Conservation (phyloP, 768 basidiomycete species). For the Boletus reticulatus region DNA sequence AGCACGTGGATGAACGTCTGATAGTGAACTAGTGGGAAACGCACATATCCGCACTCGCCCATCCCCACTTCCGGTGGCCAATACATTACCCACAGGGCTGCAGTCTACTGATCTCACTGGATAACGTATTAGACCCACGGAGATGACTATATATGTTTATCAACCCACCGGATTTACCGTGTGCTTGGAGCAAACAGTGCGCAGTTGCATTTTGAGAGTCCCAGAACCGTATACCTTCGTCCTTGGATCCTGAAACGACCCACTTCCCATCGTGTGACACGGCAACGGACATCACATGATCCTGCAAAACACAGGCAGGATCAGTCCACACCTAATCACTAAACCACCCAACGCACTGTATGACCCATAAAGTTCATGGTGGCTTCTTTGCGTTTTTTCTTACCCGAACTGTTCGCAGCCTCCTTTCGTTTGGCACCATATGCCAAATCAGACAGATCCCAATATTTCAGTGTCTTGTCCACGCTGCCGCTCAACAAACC, state of each 20-base stretch:
- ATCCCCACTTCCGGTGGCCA: conserved; percentile 73
- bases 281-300: conserved; percentile 73
- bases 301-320: conserved; percentile 37
- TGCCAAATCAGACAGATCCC: conserved; percentile 58
- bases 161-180: conserved; percentile 61
- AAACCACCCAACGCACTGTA: conserved; percentile 51
- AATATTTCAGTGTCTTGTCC: conserved; percentile 85
- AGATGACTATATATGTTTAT: not conserved
- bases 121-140: conserved; percentile 6
- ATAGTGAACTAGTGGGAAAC: conserved; percentile 20
- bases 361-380: conserved; percentile 88
- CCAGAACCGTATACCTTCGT: conserved; percentile 95
- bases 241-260: conserved; percentile 95
- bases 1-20: conserved; percentile 3
- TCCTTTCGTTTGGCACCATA: conserved; percentile 33
- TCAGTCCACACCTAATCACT: not conserved
- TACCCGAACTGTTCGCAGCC: conserved; percentile 26
- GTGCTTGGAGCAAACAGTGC: conserved; percentile 88
- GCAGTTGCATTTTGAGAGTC: conserved; percentile 75
- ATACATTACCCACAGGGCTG: conserved; percentile 54
- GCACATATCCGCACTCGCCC: conserved; percentile 68
- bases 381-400: conserved; percentile 49
- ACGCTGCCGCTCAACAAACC: conserved; percentile 88
- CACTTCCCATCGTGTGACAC: conserved; percentile 91
- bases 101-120: conserved; percentile 75